Evolutionary conservation across 768 basidiomycete species (phyloP).

Genomic region (Saitozyma sp.): DNA sequence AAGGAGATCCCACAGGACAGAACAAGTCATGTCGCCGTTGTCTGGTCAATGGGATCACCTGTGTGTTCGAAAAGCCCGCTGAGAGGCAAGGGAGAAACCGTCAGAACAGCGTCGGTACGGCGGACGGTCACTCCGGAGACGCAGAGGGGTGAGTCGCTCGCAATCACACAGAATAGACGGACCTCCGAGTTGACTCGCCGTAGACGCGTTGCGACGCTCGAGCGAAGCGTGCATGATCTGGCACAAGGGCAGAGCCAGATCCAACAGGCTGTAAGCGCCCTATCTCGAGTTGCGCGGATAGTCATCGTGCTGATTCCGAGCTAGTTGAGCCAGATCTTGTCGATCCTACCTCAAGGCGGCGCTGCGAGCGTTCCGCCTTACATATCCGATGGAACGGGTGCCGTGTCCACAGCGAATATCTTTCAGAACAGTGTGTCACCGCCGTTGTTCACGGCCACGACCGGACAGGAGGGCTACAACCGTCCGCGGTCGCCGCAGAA

Average conservation of each 20-base stretch:
- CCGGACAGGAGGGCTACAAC: too few relatives aligned
- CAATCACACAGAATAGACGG: background rate
- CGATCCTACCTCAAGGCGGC: conserved; percentile 26
- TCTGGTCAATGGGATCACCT: conserved; percentile 33
- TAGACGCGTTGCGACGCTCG: conserved; percentile 39
- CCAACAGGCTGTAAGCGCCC: conserved; percentile 36
- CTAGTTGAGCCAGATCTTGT: conserved; percentile 47
- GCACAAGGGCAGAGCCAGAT: conserved; percentile 47
- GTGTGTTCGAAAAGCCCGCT: conserved; percentile 46
- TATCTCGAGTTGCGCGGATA: background rate
- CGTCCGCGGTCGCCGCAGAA: conserved; percentile 27
- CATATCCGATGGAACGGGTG: conserved; percentile 16
- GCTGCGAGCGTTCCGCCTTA: conserved; percentile 2
- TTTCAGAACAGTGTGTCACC: conserved; percentile 31
- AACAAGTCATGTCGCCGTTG: conserved; percentile 38
- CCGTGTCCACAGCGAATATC: conserved; percentile 27
- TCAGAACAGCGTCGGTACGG: conserved; percentile 14
- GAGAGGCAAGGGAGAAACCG: conserved; percentile 19
- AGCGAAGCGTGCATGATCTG: conserved; percentile 39
- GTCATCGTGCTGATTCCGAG: background rate
- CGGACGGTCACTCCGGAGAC: conserved; percentile 14
- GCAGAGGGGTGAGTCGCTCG: conserved; percentile 32
- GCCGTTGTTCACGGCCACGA: conserved; percentile 16
- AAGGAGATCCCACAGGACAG: conserved; percentile 34
- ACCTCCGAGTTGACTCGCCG: background rate